A percentile compares a stretch with the other conserved stretches of the same genome.
Evolutionary conservation across 352 stramenopile genomes (phyloP).

Genomic region (Achlya hypogyna): DNA sequence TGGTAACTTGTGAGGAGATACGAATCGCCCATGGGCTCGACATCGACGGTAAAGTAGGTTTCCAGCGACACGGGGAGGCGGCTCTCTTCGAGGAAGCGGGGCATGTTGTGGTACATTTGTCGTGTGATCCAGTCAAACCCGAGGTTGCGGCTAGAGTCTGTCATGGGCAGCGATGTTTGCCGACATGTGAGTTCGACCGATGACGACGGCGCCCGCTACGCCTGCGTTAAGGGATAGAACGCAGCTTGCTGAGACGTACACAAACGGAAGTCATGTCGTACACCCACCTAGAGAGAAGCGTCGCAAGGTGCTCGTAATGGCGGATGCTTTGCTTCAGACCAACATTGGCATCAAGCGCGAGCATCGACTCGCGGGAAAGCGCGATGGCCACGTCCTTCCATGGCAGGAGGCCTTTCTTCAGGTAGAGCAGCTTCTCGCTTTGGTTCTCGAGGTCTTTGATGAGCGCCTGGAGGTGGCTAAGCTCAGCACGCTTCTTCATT

Average conservation of each 20-base stretch:
- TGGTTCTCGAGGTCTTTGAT: background rate
- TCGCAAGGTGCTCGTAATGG: conserved; percentile 5
- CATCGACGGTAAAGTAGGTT: background rate
- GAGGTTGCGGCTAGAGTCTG: background rate
- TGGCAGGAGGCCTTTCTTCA: conserved; percentile 3
- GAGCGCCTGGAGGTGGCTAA: background rate
- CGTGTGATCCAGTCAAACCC: conserved; percentile 17
- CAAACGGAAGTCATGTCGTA: background rate
- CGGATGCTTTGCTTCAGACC: background rate
- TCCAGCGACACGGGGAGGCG: background rate
- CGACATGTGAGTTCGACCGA: background rate
- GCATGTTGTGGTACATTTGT: conserved; percentile 4
- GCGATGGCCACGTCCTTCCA: conserved; percentile 15
- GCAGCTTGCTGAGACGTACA: background rate
- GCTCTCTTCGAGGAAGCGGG: background rate
- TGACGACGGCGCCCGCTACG: background rate
- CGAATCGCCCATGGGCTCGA: background rate
- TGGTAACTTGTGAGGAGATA: background rate
- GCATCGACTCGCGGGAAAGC: background rate
- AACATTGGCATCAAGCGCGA: background rate
- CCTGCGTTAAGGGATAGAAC: background rate
- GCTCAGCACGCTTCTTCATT: conserved; percentile 9
- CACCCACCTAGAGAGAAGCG: background rate
- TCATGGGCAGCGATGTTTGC: conserved; percentile 4
- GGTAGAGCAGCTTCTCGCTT: background rate